phyloP scores from a whole-genome alignment of 352 stramenopile genomes.

The Phytophthora aleatoria region DNA sequence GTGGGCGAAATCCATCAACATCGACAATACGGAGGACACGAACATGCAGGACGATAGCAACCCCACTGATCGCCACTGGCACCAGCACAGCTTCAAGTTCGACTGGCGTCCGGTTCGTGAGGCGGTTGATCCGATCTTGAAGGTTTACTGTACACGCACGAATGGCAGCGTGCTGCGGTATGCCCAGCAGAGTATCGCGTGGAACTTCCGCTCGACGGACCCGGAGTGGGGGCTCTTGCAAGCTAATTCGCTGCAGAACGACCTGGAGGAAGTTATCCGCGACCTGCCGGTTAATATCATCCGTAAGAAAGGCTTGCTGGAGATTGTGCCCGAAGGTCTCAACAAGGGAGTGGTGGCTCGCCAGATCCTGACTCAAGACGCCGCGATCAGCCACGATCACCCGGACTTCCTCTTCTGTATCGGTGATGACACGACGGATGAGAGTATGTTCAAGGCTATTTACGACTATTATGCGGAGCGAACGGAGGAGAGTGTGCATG shows the following conservation, averaged over 20 bases:
- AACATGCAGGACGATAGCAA: constrained; percentile 31
- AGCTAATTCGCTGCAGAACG: constrained; percentile 92
- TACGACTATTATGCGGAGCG: constrained; percentile 92
- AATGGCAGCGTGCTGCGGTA: constrained; percentile 95
- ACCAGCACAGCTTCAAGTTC: constrained; percentile 83
- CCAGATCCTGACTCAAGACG: constrained; percentile 93
- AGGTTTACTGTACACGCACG: constrained; percentile 95
- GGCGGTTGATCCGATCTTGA: constrained; percentile 92
- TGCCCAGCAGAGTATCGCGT: constrained; percentile 94
- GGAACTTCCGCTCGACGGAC: constrained; percentile 97
- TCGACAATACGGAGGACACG: constrained; percentile 44
- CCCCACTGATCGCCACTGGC: constrained; percentile 59
- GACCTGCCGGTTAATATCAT: constrained; percentile 81
- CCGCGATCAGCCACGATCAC: constrained; percentile 67
- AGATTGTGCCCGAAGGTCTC: constrained; percentile 95
- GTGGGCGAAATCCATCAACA: constrained; percentile 71
- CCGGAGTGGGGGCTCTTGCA: constrained; percentile 97
- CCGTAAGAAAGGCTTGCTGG: constrained; percentile 92
- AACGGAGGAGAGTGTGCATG: constrained; percentile 82
- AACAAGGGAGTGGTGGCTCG: constrained; percentile 97
- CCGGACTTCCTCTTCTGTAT: constrained; percentile 97
- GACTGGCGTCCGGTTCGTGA: constrained; percentile 94
- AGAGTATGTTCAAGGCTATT: constrained; percentile 97
- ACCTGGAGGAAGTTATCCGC: constrained; percentile 79
- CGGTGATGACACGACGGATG: constrained; percentile 96